phyloP scores from a whole-genome alignment of 495 filamentous ascomycete genomes.

The Xylaria telfairii region DNA sequence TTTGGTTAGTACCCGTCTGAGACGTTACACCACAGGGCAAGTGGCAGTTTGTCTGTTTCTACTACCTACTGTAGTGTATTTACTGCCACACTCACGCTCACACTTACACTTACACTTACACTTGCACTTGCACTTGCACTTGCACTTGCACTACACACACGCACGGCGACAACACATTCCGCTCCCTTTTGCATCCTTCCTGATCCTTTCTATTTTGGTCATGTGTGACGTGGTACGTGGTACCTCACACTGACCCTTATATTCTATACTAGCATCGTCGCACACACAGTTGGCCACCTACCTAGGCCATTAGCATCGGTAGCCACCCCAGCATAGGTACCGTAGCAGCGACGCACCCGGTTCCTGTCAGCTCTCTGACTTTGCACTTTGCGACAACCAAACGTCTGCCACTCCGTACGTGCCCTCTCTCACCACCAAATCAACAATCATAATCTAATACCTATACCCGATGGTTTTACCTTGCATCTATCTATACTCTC shows the following conservation, averaged over 20 bases:
- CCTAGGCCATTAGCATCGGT: neutral
- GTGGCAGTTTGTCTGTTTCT: neutral
- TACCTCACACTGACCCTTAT: no score
- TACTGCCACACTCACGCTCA: neutral
- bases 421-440: no score
- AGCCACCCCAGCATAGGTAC: no score
- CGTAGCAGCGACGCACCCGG: neutral
- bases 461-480: no score
- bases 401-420: neutral
- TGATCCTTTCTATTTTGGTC: neutral
- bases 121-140: neutral
- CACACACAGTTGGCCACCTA: neutral
- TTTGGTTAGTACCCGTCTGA: slow-evolving; percentile 11
- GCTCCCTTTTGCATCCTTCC: neutral
- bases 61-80: neutral
- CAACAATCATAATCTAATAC: no score
- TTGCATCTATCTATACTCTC: no score
- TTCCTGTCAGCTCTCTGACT: neutral
- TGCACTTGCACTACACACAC: neutral
- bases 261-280: neutral
- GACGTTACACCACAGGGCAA: slow-evolving; percentile 17
- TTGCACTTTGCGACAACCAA: neutral
- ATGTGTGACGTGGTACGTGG: slow-evolving; percentile 1
- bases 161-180: neutral
- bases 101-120: no score